A percentile compares a stretch with the other conserved stretches of the same genome.
Conservation (phyloP, 1,284 basidiomycete genomes). For the Hypsizygus ulmarius region DNA sequence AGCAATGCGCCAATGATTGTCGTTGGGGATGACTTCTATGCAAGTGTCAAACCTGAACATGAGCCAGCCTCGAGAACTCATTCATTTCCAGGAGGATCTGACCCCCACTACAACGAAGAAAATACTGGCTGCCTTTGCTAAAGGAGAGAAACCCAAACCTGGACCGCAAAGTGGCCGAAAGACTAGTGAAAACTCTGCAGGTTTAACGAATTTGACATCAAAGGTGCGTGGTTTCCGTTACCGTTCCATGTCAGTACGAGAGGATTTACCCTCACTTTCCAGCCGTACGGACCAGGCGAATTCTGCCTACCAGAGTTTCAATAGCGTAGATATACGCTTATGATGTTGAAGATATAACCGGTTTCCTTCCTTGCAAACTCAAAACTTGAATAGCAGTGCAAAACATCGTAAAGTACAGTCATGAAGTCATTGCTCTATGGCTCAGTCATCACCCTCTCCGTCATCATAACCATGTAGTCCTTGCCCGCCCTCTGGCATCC, state of each 20-base stretch:
- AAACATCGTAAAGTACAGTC: conserved; percentile 3
- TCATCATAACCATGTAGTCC: conserved; percentile 67
- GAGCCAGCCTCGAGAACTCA: conserved; percentile 11
- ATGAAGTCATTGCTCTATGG: conserved; percentile 1
- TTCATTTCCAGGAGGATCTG: conserved; percentile 79
- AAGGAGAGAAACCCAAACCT: conserved; percentile 85
- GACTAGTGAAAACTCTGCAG: conserved; percentile 89
- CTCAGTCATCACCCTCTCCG: conserved; percentile 73
- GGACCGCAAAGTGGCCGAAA: conserved; percentile 88
- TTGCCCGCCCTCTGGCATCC: conserved; percentile 74
- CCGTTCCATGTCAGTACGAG: not conserved
- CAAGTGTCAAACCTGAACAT: conserved; percentile 37
- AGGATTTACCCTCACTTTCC: conserved; percentile 18
- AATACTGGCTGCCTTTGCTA: conserved; percentile 82
- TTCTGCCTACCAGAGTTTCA: conserved; percentile 86
- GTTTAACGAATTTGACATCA: conserved; percentile 78
- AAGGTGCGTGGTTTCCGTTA: conserved; percentile 54
- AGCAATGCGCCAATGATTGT: conserved; percentile 99
- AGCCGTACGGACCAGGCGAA: conserved; percentile 96
- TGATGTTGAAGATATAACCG: not conserved
- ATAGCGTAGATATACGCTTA: conserved; percentile 31
- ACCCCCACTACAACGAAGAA: conserved; percentile 90
- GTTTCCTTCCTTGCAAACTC: not conserved
- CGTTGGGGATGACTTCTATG: conserved; percentile 95
- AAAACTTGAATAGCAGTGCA: not conserved